Percentiles rank a stretch among this genome's conserved stretches.
Conservation (phyloP, 331 rosid species). For the Malus hybrid region DNA sequence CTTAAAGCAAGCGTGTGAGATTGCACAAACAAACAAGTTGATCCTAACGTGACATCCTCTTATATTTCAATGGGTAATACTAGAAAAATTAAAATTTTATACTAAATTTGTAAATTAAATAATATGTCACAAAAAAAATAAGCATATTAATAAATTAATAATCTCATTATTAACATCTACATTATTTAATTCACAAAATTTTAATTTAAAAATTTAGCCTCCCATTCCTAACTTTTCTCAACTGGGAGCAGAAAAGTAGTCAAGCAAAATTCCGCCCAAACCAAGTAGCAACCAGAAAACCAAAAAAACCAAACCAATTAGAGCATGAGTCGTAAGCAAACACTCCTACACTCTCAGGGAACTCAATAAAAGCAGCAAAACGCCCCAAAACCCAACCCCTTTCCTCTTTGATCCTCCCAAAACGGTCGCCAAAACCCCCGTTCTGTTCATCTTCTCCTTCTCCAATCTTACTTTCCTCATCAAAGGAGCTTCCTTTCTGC, state of each 20-base stretch:
- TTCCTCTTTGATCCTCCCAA: neutral
- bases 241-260: neutral
- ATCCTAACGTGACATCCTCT: neutral
- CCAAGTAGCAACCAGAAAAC: neutral
- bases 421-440: neutral
- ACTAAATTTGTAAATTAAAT: too few species aligned
- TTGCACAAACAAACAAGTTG: too few species aligned
- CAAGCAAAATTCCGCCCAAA: neutral
- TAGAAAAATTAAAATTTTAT: too few species aligned
- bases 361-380: neutral
- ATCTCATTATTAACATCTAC: too few species aligned
- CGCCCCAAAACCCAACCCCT: neutral
- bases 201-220: too few species aligned
- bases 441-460: conserved; percentile 5
- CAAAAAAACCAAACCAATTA: neutral
- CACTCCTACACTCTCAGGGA: neutral
- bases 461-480: neutral
- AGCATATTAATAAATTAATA: too few species aligned
- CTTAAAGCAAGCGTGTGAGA: neutral
- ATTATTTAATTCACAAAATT: too few species aligned
- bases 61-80: neutral
- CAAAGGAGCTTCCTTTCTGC: neutral
- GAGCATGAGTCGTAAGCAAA: neutral
- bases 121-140: too few species aligned
- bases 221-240: too few species aligned